A percentile compares a stretch with the other conserved stretches of the same genome.
These are phyloP conservation scores for Claviceps spartinae DNA, from an alignment of 2,329 filamentous ascomycete species.

Conservation along the genomic window DNA sequence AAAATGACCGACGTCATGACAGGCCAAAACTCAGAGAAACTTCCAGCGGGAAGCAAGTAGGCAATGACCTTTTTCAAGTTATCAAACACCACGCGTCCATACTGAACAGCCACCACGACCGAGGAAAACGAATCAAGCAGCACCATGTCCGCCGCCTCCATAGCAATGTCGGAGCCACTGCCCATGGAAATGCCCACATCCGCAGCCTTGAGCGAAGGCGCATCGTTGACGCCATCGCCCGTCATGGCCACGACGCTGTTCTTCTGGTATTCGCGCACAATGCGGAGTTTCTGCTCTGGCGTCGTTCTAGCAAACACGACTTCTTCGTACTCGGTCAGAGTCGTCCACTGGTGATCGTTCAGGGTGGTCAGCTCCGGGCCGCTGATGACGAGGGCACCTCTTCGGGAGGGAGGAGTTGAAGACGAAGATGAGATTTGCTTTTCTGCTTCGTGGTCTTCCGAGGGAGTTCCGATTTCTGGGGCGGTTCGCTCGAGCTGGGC, in stretches of 20 bases:
- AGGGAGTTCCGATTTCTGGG: not conserved
- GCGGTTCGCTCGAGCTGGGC: constrained; percentile 33
- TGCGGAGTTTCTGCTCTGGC: constrained; percentile 66
- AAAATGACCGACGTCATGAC: constrained; percentile 61
- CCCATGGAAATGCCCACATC: constrained; percentile 77
- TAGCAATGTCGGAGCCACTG: constrained; percentile 68
- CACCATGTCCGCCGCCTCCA: constrained; percentile 71
- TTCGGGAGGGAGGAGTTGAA: constrained; percentile 6
- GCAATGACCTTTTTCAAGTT: constrained; percentile 60
- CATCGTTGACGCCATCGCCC: constrained; percentile 78
- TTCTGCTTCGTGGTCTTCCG: constrained; percentile 12
- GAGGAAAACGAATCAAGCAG: constrained; percentile 62
- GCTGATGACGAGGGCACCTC: constrained; percentile 45
- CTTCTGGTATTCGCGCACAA: constrained; percentile 60
- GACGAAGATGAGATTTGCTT: constrained; percentile 8
- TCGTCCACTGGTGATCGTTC: constrained; percentile 55
- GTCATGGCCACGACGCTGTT: constrained; percentile 67
- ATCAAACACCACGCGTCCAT: constrained; percentile 64
- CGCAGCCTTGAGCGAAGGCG: constrained; percentile 64
- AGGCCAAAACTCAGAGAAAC: constrained; percentile 65
- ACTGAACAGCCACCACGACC: constrained; percentile 58
- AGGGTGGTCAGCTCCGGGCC: constrained; percentile 53
- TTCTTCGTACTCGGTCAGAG: constrained; percentile 50
- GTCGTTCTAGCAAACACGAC: constrained; percentile 65
- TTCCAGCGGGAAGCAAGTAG: constrained; percentile 61